phyloP scores from a whole-genome alignment of 768 basidiomycete genomes.

The Russula brevipes region DNA sequence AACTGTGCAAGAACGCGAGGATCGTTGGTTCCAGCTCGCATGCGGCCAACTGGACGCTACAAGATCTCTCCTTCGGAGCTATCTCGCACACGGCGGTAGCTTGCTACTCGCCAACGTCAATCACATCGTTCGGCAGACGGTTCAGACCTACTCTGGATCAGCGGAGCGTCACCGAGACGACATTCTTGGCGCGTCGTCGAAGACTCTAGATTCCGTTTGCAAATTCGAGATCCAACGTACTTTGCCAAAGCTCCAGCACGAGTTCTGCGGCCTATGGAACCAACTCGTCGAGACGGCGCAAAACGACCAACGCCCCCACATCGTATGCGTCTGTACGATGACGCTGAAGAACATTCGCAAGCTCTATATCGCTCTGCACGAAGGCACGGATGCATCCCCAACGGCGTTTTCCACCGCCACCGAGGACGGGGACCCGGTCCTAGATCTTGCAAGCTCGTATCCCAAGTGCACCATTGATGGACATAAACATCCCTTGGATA shows the following conservation, averaged over 20 bases:
- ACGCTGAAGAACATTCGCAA: constrained; percentile 10
- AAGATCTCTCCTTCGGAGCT: not conserved
- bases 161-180: not conserved
- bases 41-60: not conserved
- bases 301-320: not conserved
- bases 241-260: not conserved
- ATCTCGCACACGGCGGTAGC: not conserved
- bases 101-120: constrained; percentile 2
- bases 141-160: not conserved
- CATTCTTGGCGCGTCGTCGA: not conserved
- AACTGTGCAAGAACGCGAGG: not conserved
- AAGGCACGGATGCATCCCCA: too few species aligned
- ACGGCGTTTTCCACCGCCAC: not conserved
- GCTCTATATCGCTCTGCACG: constrained; percentile 4
- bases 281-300: not conserved
- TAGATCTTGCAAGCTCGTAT: not conserved
- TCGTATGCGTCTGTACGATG: not conserved
- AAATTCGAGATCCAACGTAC: not conserved
- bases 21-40: constrained; percentile 4
- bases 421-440: not conserved
- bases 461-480: not conserved
- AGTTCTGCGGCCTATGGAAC: constrained; percentile 7
- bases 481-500: not conserved
- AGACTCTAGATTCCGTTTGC: not conserved
- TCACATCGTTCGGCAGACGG: not conserved